Conservation (phyloP, 768 basidiomycete genomes). For the Russula ochroleuca region DNA sequence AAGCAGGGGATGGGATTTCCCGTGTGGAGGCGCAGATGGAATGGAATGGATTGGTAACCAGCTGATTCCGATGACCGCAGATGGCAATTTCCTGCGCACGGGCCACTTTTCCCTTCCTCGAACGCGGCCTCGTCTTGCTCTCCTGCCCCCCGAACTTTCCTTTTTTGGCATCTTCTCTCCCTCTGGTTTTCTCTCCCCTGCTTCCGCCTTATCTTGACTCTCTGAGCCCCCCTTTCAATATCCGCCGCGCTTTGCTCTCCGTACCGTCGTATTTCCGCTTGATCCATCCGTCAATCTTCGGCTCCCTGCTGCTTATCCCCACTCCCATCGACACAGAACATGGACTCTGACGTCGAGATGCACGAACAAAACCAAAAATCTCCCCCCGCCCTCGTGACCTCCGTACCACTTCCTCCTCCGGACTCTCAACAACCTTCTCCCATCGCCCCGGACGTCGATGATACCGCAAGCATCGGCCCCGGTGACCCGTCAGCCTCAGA, state of each 20-base stretch:
- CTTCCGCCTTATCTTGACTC: conserved; percentile 7
- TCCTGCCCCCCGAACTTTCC: conserved; percentile 32
- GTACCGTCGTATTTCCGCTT: not conserved
- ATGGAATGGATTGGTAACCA: not conserved
- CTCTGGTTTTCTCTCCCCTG: conserved; percentile 13
- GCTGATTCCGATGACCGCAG: conserved; percentile 20
- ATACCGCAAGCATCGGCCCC: conserved; percentile 25
- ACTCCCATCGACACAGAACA: not conserved
- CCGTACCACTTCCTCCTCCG: conserved; percentile 17
- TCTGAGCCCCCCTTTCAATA: not conserved
- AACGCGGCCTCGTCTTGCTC: conserved; percentile 26
- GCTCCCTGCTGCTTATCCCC: not conserved
- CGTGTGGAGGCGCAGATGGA: not conserved
- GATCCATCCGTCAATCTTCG: not conserved
- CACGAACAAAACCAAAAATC: conserved; percentile 17
- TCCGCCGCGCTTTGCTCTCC: not conserved
- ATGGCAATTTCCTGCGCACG: conserved; percentile 27
- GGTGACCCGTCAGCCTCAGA: conserved; percentile 29
- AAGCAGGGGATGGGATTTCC: not conserved
- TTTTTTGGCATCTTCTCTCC: conserved; percentile 33
- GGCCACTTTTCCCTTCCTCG: conserved; percentile 15
- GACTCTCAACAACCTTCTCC: conserved; percentile 16
- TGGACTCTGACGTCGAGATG: conserved; percentile 23
- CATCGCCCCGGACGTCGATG: conserved; percentile 12
- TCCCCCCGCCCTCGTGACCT: conserved; percentile 10